Evolutionary conservation across 345 rosid genomes (phyloP).

Genomic region (Salix arbutifolia): DNA sequence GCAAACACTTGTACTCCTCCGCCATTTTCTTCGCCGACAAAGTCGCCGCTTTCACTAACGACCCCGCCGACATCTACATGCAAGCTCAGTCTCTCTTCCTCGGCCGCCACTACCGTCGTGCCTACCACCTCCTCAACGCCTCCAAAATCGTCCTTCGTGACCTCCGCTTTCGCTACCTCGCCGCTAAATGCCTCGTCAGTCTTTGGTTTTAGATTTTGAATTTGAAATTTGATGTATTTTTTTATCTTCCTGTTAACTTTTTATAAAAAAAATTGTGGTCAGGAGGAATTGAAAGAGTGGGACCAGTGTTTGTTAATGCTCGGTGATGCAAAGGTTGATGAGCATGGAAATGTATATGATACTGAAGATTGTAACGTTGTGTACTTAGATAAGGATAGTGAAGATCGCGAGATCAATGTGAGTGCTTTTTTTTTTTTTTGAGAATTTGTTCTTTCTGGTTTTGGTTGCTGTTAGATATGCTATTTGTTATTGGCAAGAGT

Average conservation of each 20-base stretch:
- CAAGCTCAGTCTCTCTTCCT: slow-evolving; percentile 94
- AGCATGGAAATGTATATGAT: slow-evolving; percentile 69
- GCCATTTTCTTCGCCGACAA: slow-evolving; percentile 96
- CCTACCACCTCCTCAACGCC: slow-evolving; percentile 86
- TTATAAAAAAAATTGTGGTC: not conserved
- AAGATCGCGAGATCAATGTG: slow-evolving; percentile 91
- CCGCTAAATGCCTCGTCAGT: slow-evolving; percentile 83
- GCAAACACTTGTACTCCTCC: slow-evolving; percentile 91
- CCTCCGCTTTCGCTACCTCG: slow-evolving; percentile 96
- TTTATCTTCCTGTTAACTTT: not conserved
- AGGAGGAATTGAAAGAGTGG: slow-evolving; percentile 98
- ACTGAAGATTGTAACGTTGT: slow-evolving; percentile 56
- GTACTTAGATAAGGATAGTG: slow-evolving; percentile 85
- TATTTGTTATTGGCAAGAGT: not conserved
- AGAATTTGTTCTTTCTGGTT: not conserved
- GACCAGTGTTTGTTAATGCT: slow-evolving; percentile 87
- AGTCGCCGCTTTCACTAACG: slow-evolving; percentile 71
- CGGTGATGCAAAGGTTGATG: slow-evolving; percentile 88
- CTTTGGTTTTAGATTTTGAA: not conserved
- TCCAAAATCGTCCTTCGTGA: slow-evolving; percentile 88
- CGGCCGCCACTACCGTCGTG: slow-evolving; percentile 91
- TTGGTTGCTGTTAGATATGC: not conserved
- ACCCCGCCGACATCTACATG: slow-evolving; percentile 87
- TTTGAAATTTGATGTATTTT: not conserved
- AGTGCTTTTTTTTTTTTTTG: slow-evolving; percentile 9